These are phyloP conservation scores for Spergularia bocconei DNA, from an alignment of 148 eudicot genomes.

Conservation along the genomic window DNA sequence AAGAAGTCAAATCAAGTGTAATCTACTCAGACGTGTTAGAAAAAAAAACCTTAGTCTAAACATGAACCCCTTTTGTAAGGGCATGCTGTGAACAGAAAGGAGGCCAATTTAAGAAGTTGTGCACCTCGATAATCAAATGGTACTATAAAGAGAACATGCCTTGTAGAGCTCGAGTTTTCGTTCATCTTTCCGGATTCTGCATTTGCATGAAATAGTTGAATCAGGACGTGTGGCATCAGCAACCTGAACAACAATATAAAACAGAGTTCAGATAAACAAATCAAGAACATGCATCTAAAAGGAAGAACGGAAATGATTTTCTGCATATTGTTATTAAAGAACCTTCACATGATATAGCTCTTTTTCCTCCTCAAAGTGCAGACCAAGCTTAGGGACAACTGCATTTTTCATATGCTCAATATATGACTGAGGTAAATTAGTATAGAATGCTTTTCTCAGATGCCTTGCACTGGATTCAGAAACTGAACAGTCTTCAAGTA, in stretches of 20 bases:
- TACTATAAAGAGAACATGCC: constrained; percentile 1
- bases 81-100: no score
- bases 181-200: constrained; percentile 18
- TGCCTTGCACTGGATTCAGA: constrained; percentile 13
- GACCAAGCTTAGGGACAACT: background rate
- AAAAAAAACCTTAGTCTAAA: background rate
- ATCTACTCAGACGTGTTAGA: background rate
- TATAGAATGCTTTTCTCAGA: background rate
- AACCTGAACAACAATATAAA: constrained; percentile 7
- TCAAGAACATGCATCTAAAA: no score
- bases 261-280: background rate
- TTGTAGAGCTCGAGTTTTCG: constrained; percentile 23
- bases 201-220: constrained; percentile 18
- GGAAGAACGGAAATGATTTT: no score
- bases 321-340: no score
- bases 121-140: background rate
- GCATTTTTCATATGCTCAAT: constrained; percentile 8
- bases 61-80: no score
- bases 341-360: constrained; percentile 22
- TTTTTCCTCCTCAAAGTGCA: constrained; percentile 13
- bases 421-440: background rate
- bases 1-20: background rate
- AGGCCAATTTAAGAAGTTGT: no score
- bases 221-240: constrained; percentile 19
- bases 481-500: constrained; percentile 3